Evolutionary conservation across 2,329 filamentous ascomycete species (phyloP).

Genomic region (Arthrobotrys megalospora): DNA sequence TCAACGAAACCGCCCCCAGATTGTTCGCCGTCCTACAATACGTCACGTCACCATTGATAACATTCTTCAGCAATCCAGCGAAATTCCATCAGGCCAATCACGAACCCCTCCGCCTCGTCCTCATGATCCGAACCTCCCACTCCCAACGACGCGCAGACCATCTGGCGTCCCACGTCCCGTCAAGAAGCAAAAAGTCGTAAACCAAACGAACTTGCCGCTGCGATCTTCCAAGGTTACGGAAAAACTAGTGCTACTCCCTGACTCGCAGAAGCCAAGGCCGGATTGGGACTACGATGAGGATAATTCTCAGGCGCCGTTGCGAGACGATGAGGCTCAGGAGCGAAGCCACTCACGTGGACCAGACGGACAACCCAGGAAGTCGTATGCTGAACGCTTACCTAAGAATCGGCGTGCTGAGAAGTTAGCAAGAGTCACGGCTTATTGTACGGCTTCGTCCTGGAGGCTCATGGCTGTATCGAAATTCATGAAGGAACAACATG

Average conservation of each 20-base stretch:
- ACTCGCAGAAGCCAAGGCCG: conserved; percentile 72
- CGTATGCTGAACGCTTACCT: conserved; percentile 91
- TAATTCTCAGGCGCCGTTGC: conserved; percentile 70
- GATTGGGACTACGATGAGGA: conserved; percentile 75
- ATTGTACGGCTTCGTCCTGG: conserved; percentile 94
- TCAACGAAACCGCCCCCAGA: conserved; percentile 66
- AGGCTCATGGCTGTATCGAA: conserved; percentile 89
- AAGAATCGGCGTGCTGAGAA: conserved; percentile 90
- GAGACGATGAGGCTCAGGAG: conserved; percentile 75
- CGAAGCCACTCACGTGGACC: conserved; percentile 71
- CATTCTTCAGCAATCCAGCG: conserved; percentile 91
- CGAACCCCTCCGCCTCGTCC: conserved; percentile 76
- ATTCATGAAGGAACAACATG: conserved; percentile 88
- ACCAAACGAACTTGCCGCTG: conserved; percentile 77
- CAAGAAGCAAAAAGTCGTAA: conserved; percentile 69
- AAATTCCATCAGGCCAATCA: conserved; percentile 94
- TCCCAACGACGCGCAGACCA: conserved; percentile 68
- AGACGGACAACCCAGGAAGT: conserved; percentile 76
- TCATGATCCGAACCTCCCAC: conserved; percentile 69
- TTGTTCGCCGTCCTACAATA: conserved; percentile 69
- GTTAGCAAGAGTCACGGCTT: conserved; percentile 90
- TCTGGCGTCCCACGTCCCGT: conserved; percentile 67
- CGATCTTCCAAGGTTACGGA: conserved; percentile 95
- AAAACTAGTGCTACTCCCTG: conserved; percentile 94
- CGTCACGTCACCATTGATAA: conserved; percentile 93